Evolutionary conservation across 2,329 filamentous ascomycete genomes (phyloP).

Genomic region (Colletotrichum tofieldiae): DNA sequence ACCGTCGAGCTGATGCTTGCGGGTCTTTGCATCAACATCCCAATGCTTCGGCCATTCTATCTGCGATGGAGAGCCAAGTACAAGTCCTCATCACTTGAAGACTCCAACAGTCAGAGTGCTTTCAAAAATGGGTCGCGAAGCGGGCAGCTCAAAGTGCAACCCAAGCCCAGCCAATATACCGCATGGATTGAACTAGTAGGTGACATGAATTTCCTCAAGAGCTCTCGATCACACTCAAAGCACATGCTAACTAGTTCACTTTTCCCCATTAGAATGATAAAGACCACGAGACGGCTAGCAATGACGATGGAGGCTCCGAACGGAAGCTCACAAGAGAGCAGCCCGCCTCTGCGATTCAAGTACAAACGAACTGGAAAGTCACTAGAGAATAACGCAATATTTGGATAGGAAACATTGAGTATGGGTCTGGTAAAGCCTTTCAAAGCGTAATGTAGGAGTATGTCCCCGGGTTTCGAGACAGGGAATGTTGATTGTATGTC

Average conservation of each 20-base stretch:
- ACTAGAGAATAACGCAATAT: constrained; percentile 21
- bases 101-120: constrained; percentile 44
- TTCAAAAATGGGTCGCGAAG: constrained; percentile 33
- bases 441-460: too few relatives aligned
- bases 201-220: background rate
- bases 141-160: constrained; percentile 20
- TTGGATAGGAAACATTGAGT: background rate
- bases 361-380: constrained; percentile 44
- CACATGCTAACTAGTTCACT: background rate
- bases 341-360: constrained; percentile 39
- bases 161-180: constrained; percentile 31
- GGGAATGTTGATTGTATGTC: too few relatives aligned
- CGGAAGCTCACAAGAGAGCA: constrained; percentile 43
- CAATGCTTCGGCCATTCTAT: constrained; percentile 58
- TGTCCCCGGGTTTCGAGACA: too few relatives aligned
- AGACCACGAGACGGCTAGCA: constrained; percentile 44
- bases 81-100: constrained; percentile 49
- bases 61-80: constrained; percentile 51
- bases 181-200: constrained; percentile 43
- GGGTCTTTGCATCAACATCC: constrained; percentile 59
- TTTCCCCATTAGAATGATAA: constrained; percentile 40
- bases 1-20: constrained; percentile 58
- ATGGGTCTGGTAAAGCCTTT: background rate
- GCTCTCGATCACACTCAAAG: background rate
- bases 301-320: constrained; percentile 47